A percentile compares a stretch with the other conserved stretches of the same genome.
These are phyloP conservation scores for Aethionema arabicum DNA, from an alignment of 345 rosid genomes.

Conservation along the genomic window DNA sequence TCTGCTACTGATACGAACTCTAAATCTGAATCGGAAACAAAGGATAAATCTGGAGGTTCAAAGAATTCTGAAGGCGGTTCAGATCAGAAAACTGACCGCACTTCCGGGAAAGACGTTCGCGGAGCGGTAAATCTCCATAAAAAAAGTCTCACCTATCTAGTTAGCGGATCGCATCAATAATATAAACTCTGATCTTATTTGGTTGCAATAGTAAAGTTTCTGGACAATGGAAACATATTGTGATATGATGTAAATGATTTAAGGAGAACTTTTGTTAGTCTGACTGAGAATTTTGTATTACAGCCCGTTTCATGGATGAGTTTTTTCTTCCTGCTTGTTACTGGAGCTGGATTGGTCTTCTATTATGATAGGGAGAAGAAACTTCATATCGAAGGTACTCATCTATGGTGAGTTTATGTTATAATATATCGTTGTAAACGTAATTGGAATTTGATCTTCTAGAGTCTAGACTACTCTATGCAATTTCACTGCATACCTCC, in stretches of 20 bases:
- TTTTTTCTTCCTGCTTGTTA: slow-evolving; percentile 65
- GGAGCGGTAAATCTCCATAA: slow-evolving; percentile 70
- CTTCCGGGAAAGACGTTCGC: slow-evolving; percentile 71
- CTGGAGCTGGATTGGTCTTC: slow-evolving; percentile 74
- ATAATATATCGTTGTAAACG: neutral
- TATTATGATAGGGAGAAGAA: slow-evolving; percentile 81
- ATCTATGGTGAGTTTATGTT: slow-evolving; percentile 74
- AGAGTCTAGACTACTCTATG: neutral
- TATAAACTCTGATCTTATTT: neutral
- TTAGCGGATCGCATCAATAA: neutral
- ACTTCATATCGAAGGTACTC: slow-evolving; percentile 90
- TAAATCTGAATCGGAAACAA: slow-evolving; percentile 31
- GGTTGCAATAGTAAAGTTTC: neutral
- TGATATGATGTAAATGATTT: neutral
- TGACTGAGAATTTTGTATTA: slow-evolving; percentile 25
- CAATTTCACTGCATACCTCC: slow-evolving; percentile 1
- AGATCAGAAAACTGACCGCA: slow-evolving; percentile 42
- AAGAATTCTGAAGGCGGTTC: slow-evolving; percentile 46
- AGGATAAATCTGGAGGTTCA: slow-evolving; percentile 56
- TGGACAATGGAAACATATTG: neutral
- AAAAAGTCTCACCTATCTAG: neutral
- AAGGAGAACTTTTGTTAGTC: neutral
- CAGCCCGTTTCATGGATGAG: slow-evolving; percentile 98
- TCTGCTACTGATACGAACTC: slow-evolving; percentile 29
- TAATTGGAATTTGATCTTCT: slow-evolving; percentile 11